Evolutionary conservation across 805 yeast species (phyloP).

Genomic region (Saccharomycopsis schoenii): DNA sequence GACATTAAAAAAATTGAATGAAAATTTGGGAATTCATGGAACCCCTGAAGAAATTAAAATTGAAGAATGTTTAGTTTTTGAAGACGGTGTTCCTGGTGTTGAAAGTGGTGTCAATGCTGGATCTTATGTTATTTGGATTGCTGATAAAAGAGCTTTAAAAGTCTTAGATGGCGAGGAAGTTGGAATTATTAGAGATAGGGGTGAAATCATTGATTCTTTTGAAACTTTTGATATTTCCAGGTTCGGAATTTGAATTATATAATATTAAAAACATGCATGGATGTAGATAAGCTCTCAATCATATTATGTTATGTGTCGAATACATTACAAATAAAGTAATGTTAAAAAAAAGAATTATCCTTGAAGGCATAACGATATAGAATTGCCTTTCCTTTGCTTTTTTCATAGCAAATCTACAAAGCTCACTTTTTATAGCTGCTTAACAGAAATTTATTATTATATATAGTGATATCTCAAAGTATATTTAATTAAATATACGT

Average conservation of each 20-base stretch:
- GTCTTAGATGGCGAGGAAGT: conserved; percentile 43
- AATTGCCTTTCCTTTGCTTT: no score
- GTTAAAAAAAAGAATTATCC: no score
- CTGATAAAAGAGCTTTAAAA: conserved; percentile 63
- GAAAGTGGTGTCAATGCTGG: conserved; percentile 75
- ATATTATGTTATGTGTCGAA: no score
- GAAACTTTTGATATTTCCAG: conserved; percentile 40
- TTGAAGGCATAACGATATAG: no score
- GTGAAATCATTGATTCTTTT: conserved; percentile 45
- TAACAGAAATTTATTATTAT: no score
- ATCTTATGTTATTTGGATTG: conserved; percentile 88
- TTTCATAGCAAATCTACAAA: no score
- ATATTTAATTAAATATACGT: no score
- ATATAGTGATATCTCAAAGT: no score
- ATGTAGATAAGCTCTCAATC: no score
- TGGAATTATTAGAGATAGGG: conserved; percentile 43
- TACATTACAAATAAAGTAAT: no score
- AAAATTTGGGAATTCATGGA: conserved; percentile 27
- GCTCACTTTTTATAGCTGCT: no score
- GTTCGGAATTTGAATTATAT: conserved; percentile 30
- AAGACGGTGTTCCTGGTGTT: conserved; percentile 93
- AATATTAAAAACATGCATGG: no score
- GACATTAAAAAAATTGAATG: conserved; percentile 66
- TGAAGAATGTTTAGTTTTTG: conserved; percentile 81
- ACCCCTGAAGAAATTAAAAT: conserved; percentile 41